Base-by-base conservation (phyloP, 2,329 filamentous ascomycete species). In the Sporothrix luriei region DNA sequence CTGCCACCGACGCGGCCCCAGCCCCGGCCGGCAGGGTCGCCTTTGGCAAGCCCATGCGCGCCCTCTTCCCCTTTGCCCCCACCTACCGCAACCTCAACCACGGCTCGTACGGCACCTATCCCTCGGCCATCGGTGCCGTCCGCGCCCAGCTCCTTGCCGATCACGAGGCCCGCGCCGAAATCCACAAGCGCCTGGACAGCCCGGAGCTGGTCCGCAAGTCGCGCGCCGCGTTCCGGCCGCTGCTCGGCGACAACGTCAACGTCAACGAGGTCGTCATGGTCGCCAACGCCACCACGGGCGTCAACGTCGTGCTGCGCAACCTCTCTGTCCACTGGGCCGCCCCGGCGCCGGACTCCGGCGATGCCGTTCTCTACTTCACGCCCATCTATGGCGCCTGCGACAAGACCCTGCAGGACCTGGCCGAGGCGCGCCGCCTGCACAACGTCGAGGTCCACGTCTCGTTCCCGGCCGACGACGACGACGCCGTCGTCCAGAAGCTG, bases 101-200 rank as follows among this genome's bases (percentile, higher is more conserved):
- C 57, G 87, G 90, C 69, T 91, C 90, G 1, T 93, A 89, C 76
- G 91, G 91, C 19, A 85, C 88, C 0, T 88, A 86, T 74, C 91
- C 91, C 2, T 78, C 76, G 4, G 73, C 78, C 1, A 81, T 93
- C 54, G 84, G 82, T n/a, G 77, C 83, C 7, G 80, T 80, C 38
- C 82, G 88, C 29, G 84, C 82, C 29, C 73, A 80, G 40, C 84
- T 85, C 70, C 85, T 90, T 76, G 81, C 84, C 57, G 79, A 83
- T 38, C 81, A 82, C 43, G 90, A 93, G 80, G 79, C 81, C 4
- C 82, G 82, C 7, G 88, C 90, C 0, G 90, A 93, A 77, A 78
- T 81, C 5, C 93, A 90, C 80, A 86, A 91, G 73, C 85, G 88
- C 29, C 87, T 86, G 75, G 80, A 82, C 10, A 87, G 87, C 73